phyloP scores from a whole-genome alignment of 2,329 filamentous ascomycete species.

The Apiospora marii region DNA sequence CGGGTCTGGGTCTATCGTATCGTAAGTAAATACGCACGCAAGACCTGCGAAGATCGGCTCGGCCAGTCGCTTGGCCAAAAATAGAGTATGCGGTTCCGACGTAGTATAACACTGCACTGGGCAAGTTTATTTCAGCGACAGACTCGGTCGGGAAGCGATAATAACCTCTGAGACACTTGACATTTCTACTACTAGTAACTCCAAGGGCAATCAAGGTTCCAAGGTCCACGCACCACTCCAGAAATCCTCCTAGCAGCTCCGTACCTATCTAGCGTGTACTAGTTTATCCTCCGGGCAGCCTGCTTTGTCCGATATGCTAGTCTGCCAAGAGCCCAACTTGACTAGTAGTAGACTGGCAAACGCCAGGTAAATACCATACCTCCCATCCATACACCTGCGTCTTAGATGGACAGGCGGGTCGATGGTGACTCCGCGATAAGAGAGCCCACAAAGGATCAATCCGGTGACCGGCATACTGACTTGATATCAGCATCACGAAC shows the following conservation, averaged over 20 bases:
- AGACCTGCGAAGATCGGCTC: background rate
- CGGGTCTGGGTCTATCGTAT: background rate
- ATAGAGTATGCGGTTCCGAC: background rate
- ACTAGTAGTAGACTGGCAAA: background rate
- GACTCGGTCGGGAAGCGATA: background rate
- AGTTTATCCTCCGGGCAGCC: background rate
- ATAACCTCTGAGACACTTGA: too few species aligned
- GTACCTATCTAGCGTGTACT: background rate
- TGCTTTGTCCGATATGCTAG: background rate
- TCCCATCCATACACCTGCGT: background rate
- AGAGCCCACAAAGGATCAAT: slow-evolving; percentile 1
- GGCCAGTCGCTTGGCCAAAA: background rate
- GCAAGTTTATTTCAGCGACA: background rate
- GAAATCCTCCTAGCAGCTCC: too few species aligned
- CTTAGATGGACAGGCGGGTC: background rate
- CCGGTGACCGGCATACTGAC: background rate
- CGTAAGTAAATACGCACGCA: too few species aligned
- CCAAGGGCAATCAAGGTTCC: background rate
- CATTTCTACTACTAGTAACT: background rate
- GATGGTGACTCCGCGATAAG: background rate
- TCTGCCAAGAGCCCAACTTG: background rate
- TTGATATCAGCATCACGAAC: background rate
- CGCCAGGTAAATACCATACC: background rate
- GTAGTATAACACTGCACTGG: background rate
- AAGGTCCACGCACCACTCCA: background rate